Conservation (phyloP, 371 early-diverging fungal species). For the Lichtheimia ramosa region DNA sequence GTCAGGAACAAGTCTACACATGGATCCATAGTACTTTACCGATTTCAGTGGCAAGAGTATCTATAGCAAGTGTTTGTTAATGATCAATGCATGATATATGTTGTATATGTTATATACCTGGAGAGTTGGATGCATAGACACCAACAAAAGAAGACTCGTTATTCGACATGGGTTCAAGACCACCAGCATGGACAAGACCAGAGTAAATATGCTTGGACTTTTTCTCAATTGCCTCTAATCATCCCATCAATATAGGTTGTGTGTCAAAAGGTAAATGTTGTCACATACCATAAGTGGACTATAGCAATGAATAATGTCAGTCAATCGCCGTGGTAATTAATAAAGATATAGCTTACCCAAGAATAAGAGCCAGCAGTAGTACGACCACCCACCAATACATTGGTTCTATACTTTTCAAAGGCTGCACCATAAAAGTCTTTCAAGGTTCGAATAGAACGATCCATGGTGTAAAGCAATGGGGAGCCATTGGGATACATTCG, state of each 20-base stretch:
- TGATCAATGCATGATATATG: not conserved
- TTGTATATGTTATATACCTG: slow-evolving; percentile 32
- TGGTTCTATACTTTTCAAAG: slow-evolving; percentile 30
- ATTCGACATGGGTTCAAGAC: slow-evolving; percentile 44
- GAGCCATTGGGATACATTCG: slow-evolving; percentile 63
- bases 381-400: slow-evolving; percentile 25
- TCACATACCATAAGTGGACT: slow-evolving; percentile 28
- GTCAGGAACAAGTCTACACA: not conserved
- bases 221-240: slow-evolving; percentile 23
- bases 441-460: slow-evolving; percentile 50
- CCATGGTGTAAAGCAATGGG: slow-evolving; percentile 44
- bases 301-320: too few species aligned
- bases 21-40: slow-evolving; percentile 23
- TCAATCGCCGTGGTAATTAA: not conserved
- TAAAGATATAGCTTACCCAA: not conserved
- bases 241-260: not conserved
- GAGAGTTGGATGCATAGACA: slow-evolving; percentile 46
- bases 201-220: slow-evolving; percentile 21
- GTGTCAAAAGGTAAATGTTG: too few species aligned
- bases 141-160: slow-evolving; percentile 50
- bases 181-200: slow-evolving; percentile 27
- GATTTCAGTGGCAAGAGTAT: slow-evolving; percentile 36
- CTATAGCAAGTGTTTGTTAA: slow-evolving; percentile 8
- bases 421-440: slow-evolving; percentile 51
- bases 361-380: slow-evolving; percentile 2